Evolutionary conservation across 176 grass and related monocot species (phyloP), one percentile per base, ranked within the genome.

Genomic region (Cymbopogon citratus): DNA sequence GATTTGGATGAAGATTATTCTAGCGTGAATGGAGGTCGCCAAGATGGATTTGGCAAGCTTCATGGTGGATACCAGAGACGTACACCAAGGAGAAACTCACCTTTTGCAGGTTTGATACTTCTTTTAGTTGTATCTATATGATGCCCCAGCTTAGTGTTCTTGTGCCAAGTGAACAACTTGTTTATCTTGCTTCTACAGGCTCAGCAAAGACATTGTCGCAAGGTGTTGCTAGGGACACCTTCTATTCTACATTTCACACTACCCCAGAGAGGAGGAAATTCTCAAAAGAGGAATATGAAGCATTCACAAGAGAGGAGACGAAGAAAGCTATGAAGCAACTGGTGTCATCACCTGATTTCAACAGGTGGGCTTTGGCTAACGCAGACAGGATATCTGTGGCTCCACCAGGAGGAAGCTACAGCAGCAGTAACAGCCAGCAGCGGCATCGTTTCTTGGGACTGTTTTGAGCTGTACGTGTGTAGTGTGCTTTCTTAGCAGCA

Each of bases 281-380:
- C n/a, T 84, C 95, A 0, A 82, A 89, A 48, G 90, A 92, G 86
- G 86, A 98, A 83, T 98, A 93, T 52, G 86, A 89, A 38, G 70
- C 71, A 49, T 86, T 94, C 45, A 98, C 95, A 8, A 92, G 40
- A 82, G 82, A 98, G 74, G 83, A 94, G 80, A 98, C 95, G 33
- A 77, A 76, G 12, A 91, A 92, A 69, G 84, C 80, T 54, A 85
- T 98, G 86, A 81, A 63, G 14, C 80, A 97, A 51, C 29, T 97
- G 66, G 3, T 94, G 18, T 94, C 90, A 36, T 92, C 95, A 2
- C 86, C 90, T 0, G 95, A 94, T 60, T 97, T 97, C 88, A 92
- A 89, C 78, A 83, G 77, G 67, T 98, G 95, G 95, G 95, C 88
- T 28, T 45, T 88, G 23, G 60, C 84, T 33, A 98, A 98, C 45